phyloP scores from a whole-genome alignment of 306 rosid genomes.

The Abrus pulchellus region DNA sequence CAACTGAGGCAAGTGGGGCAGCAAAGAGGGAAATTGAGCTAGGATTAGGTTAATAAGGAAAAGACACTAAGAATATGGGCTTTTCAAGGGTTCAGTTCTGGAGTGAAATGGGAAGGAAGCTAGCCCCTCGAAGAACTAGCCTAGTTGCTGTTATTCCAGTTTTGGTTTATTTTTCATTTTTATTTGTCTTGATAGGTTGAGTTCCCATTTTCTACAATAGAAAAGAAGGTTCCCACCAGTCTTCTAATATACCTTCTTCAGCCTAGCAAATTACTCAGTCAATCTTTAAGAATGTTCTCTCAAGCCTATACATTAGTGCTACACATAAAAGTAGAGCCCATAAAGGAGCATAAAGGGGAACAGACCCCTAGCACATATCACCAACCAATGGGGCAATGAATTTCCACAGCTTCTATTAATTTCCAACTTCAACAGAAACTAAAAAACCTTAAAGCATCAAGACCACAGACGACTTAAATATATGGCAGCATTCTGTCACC shows the following conservation, averaged over 20 bases:
- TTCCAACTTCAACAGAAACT: neutral
- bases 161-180: neutral
- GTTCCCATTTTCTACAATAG: neutral
- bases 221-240: neutral
- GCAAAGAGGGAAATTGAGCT: neutral
- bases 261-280: neutral
- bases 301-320: neutral
- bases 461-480: slow-evolving; percentile 5
- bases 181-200: neutral
- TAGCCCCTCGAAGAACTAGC: neutral
- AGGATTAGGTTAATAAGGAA: neutral
- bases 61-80: neutral
- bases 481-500: neutral
- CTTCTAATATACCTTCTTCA: slow-evolving; percentile 16
- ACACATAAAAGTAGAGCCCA: neutral
- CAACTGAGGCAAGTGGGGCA: neutral
- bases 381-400: neutral
- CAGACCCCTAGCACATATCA: slow-evolving; percentile 3
- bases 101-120: neutral
- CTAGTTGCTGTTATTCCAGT: neutral
- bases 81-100: neutral
- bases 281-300: neutral
- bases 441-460: neutral
- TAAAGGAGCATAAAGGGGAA: neutral
- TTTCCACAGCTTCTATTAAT: neutral